Conservation (phyloP, 106 monocot genomes). For the Amphibolis antarctica region DNA sequence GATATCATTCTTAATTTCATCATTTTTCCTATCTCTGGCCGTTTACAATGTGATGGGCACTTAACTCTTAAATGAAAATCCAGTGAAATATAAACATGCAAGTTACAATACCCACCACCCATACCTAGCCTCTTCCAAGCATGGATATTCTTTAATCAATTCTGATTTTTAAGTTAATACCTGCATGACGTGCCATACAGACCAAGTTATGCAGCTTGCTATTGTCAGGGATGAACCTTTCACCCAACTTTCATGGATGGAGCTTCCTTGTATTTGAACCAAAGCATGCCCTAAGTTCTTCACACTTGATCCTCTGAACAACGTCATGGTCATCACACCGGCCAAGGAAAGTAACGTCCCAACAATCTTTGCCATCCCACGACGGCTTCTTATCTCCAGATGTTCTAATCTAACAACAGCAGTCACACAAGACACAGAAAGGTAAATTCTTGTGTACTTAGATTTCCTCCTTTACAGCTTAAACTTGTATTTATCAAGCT, state of each 20-base stretch:
- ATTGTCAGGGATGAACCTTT: conserved; percentile 59
- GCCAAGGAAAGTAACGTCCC: conserved; percentile 66
- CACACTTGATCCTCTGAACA: conserved; percentile 60
- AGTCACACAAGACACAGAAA: neutral
- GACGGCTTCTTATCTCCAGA: conserved; percentile 39
- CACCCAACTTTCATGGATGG: conserved; percentile 51
- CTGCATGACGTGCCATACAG: conserved; percentile 93
- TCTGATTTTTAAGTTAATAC: conserved; percentile 10
- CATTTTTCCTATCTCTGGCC: too few relatives aligned
- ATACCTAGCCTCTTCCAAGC: too few relatives aligned
- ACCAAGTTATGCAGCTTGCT: conserved; percentile 70
- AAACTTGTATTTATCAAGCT: too few relatives aligned
- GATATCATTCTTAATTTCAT: too few relatives aligned
- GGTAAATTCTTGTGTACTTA: too few relatives aligned
- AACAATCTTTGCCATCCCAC: conserved; percentile 54
- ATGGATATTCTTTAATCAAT: neutral
- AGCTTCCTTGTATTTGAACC: conserved; percentile 42
- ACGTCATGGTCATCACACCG: conserved; percentile 76
- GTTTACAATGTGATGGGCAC: too few relatives aligned
- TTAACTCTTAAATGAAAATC: too few relatives aligned
- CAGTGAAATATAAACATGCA: too few relatives aligned
- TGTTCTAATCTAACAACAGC: conserved; percentile 42
- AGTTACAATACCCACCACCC: neutral
- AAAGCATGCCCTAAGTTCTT: conserved; percentile 34
- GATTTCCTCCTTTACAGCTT: too few relatives aligned